Conservation (phyloP, 2,329 filamentous ascomycete species). For the Alternaria dauci region DNA sequence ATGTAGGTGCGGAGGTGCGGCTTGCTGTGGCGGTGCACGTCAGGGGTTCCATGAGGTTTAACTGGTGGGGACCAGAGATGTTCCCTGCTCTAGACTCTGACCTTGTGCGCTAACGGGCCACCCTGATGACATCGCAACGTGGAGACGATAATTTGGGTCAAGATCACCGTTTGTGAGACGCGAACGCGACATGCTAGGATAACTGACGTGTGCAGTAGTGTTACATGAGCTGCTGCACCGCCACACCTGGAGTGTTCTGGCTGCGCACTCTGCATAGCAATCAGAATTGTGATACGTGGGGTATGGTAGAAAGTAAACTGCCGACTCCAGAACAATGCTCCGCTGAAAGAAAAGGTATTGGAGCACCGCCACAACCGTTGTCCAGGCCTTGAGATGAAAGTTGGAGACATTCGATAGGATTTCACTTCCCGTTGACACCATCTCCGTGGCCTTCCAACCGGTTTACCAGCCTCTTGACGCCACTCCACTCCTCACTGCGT, state of each 20-base stretch:
- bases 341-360: constrained; percentile 8
- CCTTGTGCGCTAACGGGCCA: constrained; percentile 2
- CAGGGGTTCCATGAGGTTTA: constrained; percentile 1
- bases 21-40: constrained; percentile 4
- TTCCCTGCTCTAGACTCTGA: background rate
- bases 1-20: constrained; percentile 10
- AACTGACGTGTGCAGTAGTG: background rate
- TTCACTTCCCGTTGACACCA: constrained; percentile 34
- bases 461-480: constrained; percentile 87
- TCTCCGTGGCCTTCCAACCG: constrained; percentile 66
- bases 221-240: background rate
- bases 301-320: constrained; percentile 5
- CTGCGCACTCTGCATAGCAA: background rate
- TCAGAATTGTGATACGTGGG: background rate
- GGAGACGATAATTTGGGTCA: background rate
- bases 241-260: constrained; percentile 2
- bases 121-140: constrained; percentile 1
- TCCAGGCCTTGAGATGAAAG: background rate
- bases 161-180: background rate
- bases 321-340: constrained; percentile 6
- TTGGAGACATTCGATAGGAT: background rate
- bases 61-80: background rate
- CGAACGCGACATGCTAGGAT: background rate
- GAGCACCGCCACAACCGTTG: constrained; percentile 3
- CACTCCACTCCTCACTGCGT: constrained; percentile 89